Evolutionary conservation across 1,139 yeast genomes (phyloP).

Genomic region (Geotrichum phurueaensis): DNA sequence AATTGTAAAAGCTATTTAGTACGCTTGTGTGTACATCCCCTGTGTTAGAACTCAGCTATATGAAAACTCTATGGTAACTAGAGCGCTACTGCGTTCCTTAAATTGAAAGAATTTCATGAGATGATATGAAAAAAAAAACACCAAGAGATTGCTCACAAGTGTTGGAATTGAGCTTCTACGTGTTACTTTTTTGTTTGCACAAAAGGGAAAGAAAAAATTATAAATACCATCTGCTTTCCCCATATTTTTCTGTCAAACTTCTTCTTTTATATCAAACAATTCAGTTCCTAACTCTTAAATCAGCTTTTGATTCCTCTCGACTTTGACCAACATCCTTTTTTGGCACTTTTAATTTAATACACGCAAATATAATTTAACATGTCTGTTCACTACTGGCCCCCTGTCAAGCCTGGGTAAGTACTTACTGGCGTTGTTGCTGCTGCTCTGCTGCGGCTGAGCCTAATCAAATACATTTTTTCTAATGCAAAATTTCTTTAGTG

Average conservation of each 20-base stretch:
- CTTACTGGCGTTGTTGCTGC: neutral
- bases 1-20: neutral
- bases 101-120: neutral
- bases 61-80: neutral
- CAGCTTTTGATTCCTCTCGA: neutral
- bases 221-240: neutral
- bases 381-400: conserved; percentile 25
- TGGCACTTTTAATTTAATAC: neutral
- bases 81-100: neutral
- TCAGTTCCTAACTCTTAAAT: neutral
- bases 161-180: neutral
- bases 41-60: neutral
- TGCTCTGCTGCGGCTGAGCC: neutral
- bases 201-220: neutral
- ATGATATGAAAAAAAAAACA: too few relatives aligned
- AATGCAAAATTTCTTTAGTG: conserved; percentile 22
- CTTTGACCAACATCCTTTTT: neutral
- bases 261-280: neutral
- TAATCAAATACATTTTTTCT: neutral
- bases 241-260: neutral
- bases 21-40: neutral
- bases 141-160: neutral
- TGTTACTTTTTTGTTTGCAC: neutral
- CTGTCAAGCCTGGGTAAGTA: conserved; percentile 18
- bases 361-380: conserved; percentile 15